Percentiles rank a stretch among this genome's conserved stretches.
Conservation (phyloP, 345 rosid genomes). For the Eucalyptus fibrosa region DNA sequence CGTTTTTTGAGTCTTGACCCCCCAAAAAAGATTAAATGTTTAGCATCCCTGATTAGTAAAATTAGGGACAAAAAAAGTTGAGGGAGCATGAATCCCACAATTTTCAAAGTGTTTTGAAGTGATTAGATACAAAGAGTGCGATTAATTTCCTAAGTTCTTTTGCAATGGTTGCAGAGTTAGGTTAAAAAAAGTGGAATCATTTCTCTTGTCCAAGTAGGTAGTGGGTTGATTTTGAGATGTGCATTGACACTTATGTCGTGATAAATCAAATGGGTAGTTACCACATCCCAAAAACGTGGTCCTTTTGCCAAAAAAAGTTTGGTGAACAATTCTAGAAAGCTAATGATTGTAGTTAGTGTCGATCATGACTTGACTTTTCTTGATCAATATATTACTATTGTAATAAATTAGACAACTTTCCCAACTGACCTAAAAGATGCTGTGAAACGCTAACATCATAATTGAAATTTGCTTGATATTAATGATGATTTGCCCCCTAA, state of each 20-base stretch:
- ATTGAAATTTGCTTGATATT: background rate
- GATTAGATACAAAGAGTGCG: background rate
- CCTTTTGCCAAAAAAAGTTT: background rate
- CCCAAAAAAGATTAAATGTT: background rate
- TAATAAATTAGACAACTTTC: background rate
- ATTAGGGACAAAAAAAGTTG: background rate
- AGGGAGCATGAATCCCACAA: background rate
- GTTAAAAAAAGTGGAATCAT: background rate
- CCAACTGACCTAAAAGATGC: background rate
- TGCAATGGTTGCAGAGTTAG: background rate
- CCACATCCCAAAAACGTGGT: background rate
- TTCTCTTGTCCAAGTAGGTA: background rate
- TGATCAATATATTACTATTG: background rate
- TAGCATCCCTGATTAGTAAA: background rate
- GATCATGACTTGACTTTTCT: background rate
- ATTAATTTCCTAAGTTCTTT: background rate
- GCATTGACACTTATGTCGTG: background rate
- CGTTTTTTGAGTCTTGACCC: background rate
- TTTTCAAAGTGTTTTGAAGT: background rate
- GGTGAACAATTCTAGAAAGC: background rate
- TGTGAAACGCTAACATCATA: fast-evolving
- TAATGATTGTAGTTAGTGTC: background rate
- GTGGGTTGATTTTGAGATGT: background rate
- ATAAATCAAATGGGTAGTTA: background rate
- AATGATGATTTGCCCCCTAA: background rate